These are phyloP conservation scores for Arachis stenosperma DNA, from an alignment of 306 rosid species.

Conservation along the genomic window DNA sequence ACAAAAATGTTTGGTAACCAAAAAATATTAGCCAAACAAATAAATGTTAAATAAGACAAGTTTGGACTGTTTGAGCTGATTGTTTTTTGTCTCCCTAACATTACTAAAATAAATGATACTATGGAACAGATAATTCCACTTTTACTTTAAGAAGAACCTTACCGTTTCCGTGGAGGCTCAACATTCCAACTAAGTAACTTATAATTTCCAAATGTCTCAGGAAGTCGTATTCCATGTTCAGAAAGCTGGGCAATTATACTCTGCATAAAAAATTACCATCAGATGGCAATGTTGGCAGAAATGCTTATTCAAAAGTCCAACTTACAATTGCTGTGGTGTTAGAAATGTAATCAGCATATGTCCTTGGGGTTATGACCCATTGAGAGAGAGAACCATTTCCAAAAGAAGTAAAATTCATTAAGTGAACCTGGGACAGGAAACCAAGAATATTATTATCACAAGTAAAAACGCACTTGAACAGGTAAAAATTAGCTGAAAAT, in stretches of 20 bases:
- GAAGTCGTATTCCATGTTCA: conserved; percentile 74
- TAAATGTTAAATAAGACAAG: no score
- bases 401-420: conserved; percentile 54
- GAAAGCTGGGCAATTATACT: conserved; percentile 65
- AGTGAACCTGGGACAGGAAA: conserved; percentile 63
- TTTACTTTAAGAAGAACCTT: conserved; percentile 26
- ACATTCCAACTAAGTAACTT: conserved; percentile 67
- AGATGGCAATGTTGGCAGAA: conserved; percentile 39
- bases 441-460: conserved; percentile 32
- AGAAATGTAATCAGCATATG: conserved; percentile 60
- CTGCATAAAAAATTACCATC: conserved; percentile 52
- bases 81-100: no score
- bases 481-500: conserved; percentile 15
- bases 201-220: conserved; percentile 69
- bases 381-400: conserved; percentile 67
- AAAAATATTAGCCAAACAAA: no score
- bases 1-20: no score
- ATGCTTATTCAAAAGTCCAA: conserved; percentile 38
- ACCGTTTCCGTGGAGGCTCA: conserved; percentile 65
- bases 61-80: no score
- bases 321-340: conserved; percentile 73
- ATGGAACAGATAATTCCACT: background rate
- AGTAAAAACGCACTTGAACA: conserved; percentile 26
- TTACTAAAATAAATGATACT: background rate
- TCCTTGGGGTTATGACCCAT: conserved; percentile 71